Base-by-base conservation (phyloP, 306 rosid genomes). In the Malus domestica region DNA sequence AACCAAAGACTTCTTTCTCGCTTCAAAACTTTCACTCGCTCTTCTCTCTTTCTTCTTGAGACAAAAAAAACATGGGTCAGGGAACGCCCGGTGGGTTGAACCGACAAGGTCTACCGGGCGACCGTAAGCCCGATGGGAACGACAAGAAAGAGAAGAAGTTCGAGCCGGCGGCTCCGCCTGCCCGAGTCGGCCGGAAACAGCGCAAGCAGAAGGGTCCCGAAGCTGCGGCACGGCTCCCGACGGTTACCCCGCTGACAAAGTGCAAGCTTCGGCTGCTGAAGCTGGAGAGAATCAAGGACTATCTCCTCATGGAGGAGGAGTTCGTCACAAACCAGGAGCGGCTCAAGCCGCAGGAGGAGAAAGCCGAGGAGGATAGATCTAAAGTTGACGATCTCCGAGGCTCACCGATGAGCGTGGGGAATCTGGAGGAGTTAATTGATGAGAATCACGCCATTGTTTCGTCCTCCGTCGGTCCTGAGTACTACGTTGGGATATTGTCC, bases 371-470 rank as follows among this genome's bases (percentile, higher is more conserved):
- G n/a, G 97, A 95, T 71, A 84, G 97, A 86, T 95, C 99, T 63
- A 95, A 95, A 85, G 99, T 95, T 40, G 99, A 95, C 64, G 99
- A 95, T 57, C 97, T 95, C 27, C 80, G 99, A 11, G 99, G 99
- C 9, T 90, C 99, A 18, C 99, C 99, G 2, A 95, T 95, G 99
- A 92, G 97, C 59, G 99, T 95, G 10, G 99, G 99, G 1, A 95
- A 92, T 64, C 82, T 95, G 8, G 99, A 95, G 70, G 99, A 95
- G 76, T 85, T 95, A 11, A 95, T 95, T 40, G 99, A 95, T 42
- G 99, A 95, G 92, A 95, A 88, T 23, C 99, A 95, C 15, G 99
- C 99, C 8, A 95, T 92, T 42, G 99, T 95, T 75, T 95, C 99
- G 7, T 92, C 97, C 3, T 95, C 99, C 14, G 99, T 95, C 42